Evolutionary conservation across 148 eudicot species (phyloP).

Genomic region (Vaccinium vitisidaea): DNA sequence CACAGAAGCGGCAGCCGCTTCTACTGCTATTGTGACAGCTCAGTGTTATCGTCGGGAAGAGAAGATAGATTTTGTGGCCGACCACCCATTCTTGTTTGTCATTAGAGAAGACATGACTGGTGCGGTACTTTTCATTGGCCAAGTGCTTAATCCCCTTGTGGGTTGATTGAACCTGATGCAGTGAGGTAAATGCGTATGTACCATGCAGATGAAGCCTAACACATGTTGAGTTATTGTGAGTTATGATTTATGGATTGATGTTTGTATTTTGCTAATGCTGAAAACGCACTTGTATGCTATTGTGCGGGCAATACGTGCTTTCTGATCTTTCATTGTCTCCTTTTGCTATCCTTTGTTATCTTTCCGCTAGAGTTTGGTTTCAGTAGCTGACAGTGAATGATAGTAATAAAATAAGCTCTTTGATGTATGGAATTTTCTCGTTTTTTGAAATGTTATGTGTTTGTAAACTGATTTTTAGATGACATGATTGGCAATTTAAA

Average conservation of each 20-base stretch:
- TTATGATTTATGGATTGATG: neutral
- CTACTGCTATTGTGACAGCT: conserved; percentile 43
- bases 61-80: conserved; percentile 79
- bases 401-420: neutral
- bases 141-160: conserved; percentile 52
- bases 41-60: conserved; percentile 9
- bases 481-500: no score
- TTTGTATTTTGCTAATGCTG: neutral
- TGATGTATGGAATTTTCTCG: neutral
- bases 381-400: neutral
- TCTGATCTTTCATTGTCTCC: no score
- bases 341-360: neutral
- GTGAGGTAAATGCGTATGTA: neutral
- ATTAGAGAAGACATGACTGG: conserved; percentile 77
- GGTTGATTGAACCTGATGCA: conserved; percentile 14
- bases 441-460: no score
- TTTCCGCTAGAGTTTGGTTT: neutral
- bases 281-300: neutral
- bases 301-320: neutral
- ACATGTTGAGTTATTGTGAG: neutral
- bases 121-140: conserved; percentile 67
- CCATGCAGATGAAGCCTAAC: conserved; percentile 24
- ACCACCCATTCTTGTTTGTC: conserved; percentile 79
- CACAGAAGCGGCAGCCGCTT: conserved; percentile 88
- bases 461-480: no score